Conservation (phyloP, 768 basidiomycete genomes). For the Lactarius tabidus region DNA sequence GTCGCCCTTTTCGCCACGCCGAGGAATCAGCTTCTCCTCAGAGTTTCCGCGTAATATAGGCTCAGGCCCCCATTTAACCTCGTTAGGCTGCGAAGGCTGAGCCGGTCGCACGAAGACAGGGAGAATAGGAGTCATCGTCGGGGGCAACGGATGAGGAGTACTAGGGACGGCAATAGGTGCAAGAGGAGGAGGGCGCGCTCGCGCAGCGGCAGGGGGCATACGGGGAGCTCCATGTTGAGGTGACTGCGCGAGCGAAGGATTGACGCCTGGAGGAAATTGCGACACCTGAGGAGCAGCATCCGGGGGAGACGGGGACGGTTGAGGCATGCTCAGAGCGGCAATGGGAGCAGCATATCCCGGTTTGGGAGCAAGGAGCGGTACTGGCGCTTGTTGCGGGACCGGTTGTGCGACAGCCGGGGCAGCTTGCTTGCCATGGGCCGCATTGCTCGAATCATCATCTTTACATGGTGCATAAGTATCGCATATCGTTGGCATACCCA, state of each 20-base stretch:
- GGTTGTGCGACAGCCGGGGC: slow-evolving; percentile 5
- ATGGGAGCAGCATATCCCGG: slow-evolving; percentile 74
- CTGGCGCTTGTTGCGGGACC: slow-evolving; percentile 23
- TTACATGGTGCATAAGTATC: slow-evolving; percentile 43
- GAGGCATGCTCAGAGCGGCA: slow-evolving; percentile 56
- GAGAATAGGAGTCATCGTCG: slow-evolving; percentile 73
- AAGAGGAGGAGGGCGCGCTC: slow-evolving; percentile 32
- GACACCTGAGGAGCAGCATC: background rate
- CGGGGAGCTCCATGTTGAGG: slow-evolving; percentile 29
- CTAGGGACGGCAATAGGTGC: slow-evolving; percentile 41
- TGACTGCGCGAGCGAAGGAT: slow-evolving; percentile 19
- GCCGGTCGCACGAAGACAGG: slow-evolving; percentile 71
- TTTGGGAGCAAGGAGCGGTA: slow-evolving; percentile 60
- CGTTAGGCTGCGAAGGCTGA: slow-evolving; percentile 35
- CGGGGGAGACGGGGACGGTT: slow-evolving; percentile 41
- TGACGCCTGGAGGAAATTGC: slow-evolving; percentile 35
- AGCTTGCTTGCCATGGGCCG: slow-evolving; percentile 32
- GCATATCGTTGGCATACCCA: slow-evolving; percentile 47
- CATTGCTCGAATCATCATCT: slow-evolving; percentile 45
- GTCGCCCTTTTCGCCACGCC: slow-evolving; percentile 69
- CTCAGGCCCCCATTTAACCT: slow-evolving; percentile 36
- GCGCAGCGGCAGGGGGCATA: slow-evolving; percentile 25
- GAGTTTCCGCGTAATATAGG: slow-evolving; percentile 64
- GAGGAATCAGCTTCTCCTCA: slow-evolving; percentile 65
- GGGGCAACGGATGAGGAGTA: slow-evolving; percentile 68